A percentile compares a stretch with the other conserved stretches of the same genome.
Evolutionary conservation across 345 rosid genomes (phyloP).

Genomic region (Brassica carinata): DNA sequence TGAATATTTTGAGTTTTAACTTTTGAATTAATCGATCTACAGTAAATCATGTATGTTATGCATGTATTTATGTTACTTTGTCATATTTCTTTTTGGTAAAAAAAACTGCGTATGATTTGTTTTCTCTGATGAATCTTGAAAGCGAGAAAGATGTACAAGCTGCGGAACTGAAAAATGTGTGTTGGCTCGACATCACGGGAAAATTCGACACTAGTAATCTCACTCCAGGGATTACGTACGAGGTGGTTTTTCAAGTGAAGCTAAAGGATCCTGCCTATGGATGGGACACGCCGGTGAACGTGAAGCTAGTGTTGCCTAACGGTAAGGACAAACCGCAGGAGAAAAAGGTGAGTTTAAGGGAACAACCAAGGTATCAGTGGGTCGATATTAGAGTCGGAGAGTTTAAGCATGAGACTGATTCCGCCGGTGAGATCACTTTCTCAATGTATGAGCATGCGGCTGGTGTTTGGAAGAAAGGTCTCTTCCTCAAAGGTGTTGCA

Average conservation of each 20-base stretch:
- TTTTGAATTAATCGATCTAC: not conserved
- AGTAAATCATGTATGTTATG: not conserved
- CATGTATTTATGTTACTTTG: not conserved
- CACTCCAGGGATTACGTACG: constrained; percentile 52
- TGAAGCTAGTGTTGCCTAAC: constrained; percentile 49
- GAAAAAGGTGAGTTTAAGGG: constrained; percentile 38
- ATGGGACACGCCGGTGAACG: constrained; percentile 57
- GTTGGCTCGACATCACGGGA: constrained; percentile 64
- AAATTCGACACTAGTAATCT: constrained; percentile 51
- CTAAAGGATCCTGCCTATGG: constrained; percentile 50
- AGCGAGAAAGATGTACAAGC: constrained; percentile 39
- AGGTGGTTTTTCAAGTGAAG: constrained; percentile 50
- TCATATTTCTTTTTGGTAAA: not conserved
- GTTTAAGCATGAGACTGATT: constrained; percentile 21
- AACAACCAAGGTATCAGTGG: constrained; percentile 48
- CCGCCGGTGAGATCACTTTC: constrained; percentile 49
- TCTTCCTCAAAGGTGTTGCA: constrained; percentile 54
- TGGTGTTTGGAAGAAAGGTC: constrained; percentile 64
- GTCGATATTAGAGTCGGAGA: constrained; percentile 58
- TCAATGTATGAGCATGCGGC: constrained; percentile 53
- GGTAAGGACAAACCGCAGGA: constrained; percentile 40
- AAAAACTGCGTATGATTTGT: not conserved
- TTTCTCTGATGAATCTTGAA: not conserved
- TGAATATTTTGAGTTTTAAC: not conserved
- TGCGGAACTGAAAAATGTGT: constrained; percentile 49